Evolutionary conservation across 2,329 filamentous ascomycete genomes (phyloP).

Genomic region (Aureobasidium subglaciale): DNA sequence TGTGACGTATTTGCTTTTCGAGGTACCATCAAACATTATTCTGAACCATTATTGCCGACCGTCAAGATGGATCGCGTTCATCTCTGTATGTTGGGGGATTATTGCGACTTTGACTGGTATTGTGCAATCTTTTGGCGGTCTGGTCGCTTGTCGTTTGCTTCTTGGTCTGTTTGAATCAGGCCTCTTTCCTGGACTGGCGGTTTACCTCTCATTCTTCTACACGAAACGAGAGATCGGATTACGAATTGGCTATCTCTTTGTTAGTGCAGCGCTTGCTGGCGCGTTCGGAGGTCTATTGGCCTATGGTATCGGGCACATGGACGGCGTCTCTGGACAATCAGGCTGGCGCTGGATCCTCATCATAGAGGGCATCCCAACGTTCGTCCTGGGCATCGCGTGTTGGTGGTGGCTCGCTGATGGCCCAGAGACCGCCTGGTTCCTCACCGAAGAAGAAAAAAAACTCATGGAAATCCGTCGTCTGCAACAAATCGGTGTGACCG

Average conservation of each 20-base stretch:
- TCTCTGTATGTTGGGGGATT: conserved; percentile 52
- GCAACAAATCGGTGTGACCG: conserved; percentile 24
- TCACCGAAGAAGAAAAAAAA: conserved; percentile 52
- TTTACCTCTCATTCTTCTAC: conserved; percentile 68
- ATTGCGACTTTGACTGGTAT: conserved; percentile 64
- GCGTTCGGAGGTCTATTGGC: conserved; percentile 67
- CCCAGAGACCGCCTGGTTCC: conserved; percentile 57
- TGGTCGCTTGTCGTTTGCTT: conserved; percentile 61
- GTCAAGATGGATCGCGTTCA: conserved; percentile 49
- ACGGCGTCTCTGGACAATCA: conserved; percentile 54
- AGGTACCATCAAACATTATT: conserved; percentile 41
- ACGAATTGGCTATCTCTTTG: conserved; percentile 66
- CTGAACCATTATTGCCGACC: conserved; percentile 38
- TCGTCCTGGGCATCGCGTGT: conserved; percentile 49
- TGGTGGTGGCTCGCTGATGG: conserved; percentile 57
- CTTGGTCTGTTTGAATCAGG: conserved; percentile 65
- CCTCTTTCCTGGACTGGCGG: conserved; percentile 60
- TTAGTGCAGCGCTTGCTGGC: conserved; percentile 62
- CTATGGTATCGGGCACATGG: conserved; percentile 67
- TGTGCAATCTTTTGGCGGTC: conserved; percentile 54
- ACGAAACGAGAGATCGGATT: conserved; percentile 66
- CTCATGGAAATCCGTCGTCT: conserved; percentile 36
- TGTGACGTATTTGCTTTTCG: conserved; percentile 39
- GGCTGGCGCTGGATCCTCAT: conserved; percentile 71
- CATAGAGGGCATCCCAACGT: conserved; percentile 45